These are phyloP conservation scores for Stachybotrys chlorohalonatus DNA, from an alignment of 2,329 filamentous ascomycete species.

Conservation along the genomic window DNA sequence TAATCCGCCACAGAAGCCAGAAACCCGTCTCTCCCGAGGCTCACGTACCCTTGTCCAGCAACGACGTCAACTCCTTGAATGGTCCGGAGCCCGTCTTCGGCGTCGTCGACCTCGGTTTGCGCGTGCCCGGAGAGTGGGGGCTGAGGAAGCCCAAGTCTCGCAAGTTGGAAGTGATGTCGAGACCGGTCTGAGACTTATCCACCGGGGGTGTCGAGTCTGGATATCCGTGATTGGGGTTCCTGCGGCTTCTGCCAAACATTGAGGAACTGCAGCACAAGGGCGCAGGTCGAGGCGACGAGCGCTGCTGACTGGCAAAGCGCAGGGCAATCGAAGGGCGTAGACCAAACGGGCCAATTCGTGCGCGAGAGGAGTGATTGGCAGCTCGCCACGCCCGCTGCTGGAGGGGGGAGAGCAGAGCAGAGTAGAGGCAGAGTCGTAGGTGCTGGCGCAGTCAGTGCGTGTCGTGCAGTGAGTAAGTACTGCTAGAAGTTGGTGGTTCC, in stretches of 20 bases:
- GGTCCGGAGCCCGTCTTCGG: slow-evolving; percentile 15
- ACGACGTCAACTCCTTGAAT: slow-evolving; percentile 21
- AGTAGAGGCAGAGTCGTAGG: not conserved
- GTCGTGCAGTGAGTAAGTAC: too few species aligned
- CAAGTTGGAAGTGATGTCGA: slow-evolving; percentile 14
- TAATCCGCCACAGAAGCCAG: not conserved
- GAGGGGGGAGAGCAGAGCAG: not conserved
- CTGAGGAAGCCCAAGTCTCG: slow-evolving; percentile 18
- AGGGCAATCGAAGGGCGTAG: not conserved
- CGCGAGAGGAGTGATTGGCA: not conserved
- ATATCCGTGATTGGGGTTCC: slow-evolving; percentile 16
- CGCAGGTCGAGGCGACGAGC: not conserved
- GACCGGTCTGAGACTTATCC: slow-evolving; percentile 7
- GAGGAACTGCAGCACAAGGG: slow-evolving; percentile 6
- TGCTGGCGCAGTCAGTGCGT: not conserved
- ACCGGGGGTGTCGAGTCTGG: slow-evolving; percentile 7
- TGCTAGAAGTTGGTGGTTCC: not conserved
- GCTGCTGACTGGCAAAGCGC: not conserved
- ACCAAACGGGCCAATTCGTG: not conserved
- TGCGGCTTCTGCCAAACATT: slow-evolving; percentile 28
- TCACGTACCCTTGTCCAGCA: slow-evolving; percentile 30
- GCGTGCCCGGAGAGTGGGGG: slow-evolving; percentile 11
- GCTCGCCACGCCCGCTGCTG: not conserved
- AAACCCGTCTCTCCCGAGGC: not conserved
- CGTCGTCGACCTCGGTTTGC: slow-evolving; percentile 14